Conservation (phyloP, 1,284 basidiomycete genomes). For the Rhodotorula sp. region DNA sequence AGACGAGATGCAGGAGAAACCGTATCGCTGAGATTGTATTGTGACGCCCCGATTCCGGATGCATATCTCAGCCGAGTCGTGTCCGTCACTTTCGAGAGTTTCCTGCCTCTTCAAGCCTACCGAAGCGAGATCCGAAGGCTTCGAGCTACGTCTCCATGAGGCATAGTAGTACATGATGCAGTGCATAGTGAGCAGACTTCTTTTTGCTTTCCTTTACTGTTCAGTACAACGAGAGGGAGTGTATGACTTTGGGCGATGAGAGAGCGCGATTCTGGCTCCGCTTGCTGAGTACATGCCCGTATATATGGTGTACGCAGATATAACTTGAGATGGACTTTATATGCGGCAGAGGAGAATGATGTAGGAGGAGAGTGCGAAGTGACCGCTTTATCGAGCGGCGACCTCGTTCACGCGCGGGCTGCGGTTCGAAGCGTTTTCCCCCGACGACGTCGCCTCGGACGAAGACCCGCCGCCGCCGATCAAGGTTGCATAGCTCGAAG, state of each 20-base stretch:
- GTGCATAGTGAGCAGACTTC: no score
- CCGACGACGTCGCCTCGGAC: neutral
- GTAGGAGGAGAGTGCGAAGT: neutral
- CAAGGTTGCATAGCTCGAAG: slow-evolving; percentile 1
- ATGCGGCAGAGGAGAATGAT: neutral
- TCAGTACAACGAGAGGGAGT: no score
- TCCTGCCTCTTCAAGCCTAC: no score
- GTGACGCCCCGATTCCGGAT: neutral
- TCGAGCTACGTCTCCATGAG: no score
- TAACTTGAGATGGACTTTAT: neutral
- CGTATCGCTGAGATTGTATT: neutral
- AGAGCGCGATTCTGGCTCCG: no score
- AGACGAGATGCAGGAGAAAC: slow-evolving; percentile 17
- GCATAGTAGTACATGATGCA: no score
- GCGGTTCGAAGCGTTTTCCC: neutral
- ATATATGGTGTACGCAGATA: no score
- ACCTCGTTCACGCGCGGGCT: slow-evolving; percentile 1
- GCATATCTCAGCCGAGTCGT: no score
- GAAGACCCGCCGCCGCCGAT: neutral
- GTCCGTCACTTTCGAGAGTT: neutral
- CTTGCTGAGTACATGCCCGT: no score
- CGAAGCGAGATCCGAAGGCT: no score
- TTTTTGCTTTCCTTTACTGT: no score
- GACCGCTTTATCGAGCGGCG: neutral
- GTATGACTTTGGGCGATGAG: no score